phyloP scores from a whole-genome alignment of 768 basidiomycete species.

The Mycena kentingensis region DNA sequence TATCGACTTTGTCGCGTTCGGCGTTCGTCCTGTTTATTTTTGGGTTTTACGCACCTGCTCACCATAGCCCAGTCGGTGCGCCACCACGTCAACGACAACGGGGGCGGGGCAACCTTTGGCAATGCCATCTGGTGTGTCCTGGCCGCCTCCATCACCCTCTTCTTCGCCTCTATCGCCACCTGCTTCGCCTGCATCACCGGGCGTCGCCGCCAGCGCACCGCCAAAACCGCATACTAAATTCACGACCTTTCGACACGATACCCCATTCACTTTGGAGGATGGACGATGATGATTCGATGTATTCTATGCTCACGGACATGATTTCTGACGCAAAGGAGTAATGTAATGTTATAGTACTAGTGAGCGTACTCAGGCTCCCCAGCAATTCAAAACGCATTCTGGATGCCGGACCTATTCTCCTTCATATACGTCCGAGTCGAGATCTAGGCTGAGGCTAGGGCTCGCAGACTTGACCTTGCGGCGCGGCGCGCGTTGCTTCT shows the following conservation, averaged over 20 bases:
- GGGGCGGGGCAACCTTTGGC: conserved; percentile 14
- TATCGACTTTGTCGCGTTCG: conserved; percentile 24
- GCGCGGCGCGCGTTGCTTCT: neutral
- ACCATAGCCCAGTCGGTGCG: conserved; percentile 4
- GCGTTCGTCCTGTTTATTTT: conserved; percentile 7
- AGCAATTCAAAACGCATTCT: no score
- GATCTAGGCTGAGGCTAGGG: no score
- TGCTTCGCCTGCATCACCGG: conserved; percentile 49
- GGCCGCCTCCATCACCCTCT: conserved; percentile 31
- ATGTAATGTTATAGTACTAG: neutral
- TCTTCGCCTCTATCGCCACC: conserved; percentile 43
- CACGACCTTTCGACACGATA: neutral
- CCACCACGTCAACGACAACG: conserved; percentile 16
- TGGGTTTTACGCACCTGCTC: no score
- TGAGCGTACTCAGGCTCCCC: neutral
- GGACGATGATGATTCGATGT: neutral
- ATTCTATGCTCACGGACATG: conserved; percentile 1
- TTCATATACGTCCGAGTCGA: no score
- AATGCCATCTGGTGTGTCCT: conserved; percentile 25
- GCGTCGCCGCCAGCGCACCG: neutral
- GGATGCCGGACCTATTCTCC: no score
- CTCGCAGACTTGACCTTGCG: neutral
- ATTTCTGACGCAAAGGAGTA: neutral
- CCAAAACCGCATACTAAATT: neutral
- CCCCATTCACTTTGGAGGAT: neutral